A percentile compares a stretch with the other conserved stretches of the same genome.
Conservation (phyloP, 768 basidiomycete species). For the Jaapia argillacea region DNA sequence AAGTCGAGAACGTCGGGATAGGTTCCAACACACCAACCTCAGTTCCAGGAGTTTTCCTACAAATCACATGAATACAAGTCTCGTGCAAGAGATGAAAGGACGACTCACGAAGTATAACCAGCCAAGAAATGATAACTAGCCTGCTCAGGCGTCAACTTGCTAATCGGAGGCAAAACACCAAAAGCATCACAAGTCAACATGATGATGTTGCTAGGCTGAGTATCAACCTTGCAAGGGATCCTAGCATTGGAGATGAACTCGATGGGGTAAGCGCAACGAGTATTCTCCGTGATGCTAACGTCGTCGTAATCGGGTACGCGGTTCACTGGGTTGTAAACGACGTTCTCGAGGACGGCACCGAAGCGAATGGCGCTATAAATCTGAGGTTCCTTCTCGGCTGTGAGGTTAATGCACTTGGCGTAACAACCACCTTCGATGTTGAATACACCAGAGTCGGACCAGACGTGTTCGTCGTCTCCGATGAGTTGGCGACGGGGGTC, state of each 20-base stretch:
- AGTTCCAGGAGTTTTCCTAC: conserved; percentile 93
- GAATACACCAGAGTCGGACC: conserved; percentile 98
- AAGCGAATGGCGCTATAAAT: conserved; percentile 93
- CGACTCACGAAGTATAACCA: conserved; percentile 82
- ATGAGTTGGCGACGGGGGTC: conserved; percentile 91
- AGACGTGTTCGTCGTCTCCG: conserved; percentile 99
- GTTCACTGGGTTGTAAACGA: conserved; percentile 83
- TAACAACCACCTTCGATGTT: conserved; percentile 99
- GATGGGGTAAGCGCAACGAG: conserved; percentile 98
- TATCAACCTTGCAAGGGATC: conserved; percentile 82
- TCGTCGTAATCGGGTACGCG: conserved; percentile 94
- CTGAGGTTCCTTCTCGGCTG: conserved; percentile 95
- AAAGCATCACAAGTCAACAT: conserved; percentile 98
- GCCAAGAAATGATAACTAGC: conserved; percentile 97
- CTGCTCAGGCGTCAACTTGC: conserved; percentile 86
- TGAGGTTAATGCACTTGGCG: conserved; percentile 96
- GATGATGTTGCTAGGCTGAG: conserved; percentile 90
- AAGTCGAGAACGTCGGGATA: conserved; percentile 98
- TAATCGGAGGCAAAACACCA: conserved; percentile 95
- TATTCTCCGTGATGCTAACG: conserved; percentile 96
- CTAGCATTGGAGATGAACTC: conserved; percentile 93
- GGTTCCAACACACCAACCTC: conserved; percentile 98
- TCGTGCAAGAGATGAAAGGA: background rate
- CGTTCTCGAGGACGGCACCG: conserved; percentile 97
- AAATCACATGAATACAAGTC: conserved; percentile 12